phyloP scores from a whole-genome alignment of 805 yeast genomes.

The Kurtzmaniella cleridarum region DNA sequence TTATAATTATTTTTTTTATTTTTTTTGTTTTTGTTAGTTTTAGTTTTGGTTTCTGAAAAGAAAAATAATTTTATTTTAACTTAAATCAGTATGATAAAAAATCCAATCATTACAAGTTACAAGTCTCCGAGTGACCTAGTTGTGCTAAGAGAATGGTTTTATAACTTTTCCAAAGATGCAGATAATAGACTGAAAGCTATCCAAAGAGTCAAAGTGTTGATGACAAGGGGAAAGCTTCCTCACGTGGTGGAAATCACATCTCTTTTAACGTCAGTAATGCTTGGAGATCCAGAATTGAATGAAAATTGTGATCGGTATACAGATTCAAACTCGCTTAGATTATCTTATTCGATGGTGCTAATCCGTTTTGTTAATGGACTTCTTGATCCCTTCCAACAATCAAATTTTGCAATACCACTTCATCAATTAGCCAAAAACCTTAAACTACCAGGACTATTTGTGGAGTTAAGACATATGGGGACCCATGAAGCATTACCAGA shows the following conservation, averaged over 20 bases:
- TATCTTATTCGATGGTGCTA: conserved; percentile 67
- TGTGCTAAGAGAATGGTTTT: conserved; percentile 48
- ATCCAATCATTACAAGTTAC: conserved; percentile 14
- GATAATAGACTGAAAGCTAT: conserved; percentile 43
- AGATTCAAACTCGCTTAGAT: conserved; percentile 36
- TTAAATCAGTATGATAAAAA: background rate
- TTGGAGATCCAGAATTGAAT: conserved; percentile 30
- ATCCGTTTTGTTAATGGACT: conserved; percentile 88
- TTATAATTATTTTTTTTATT: too few relatives aligned
- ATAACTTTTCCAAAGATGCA: conserved; percentile 21
- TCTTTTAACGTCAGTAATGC: conserved; percentile 44
- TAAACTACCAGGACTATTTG: conserved; percentile 73
- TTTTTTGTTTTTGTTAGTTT: too few relatives aligned
- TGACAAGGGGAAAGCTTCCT: conserved; percentile 60
- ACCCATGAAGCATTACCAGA: conserved; percentile 86
- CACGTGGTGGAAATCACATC: conserved; percentile 70
- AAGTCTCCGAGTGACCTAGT: conserved; percentile 39
- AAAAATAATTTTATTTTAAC: too few relatives aligned
- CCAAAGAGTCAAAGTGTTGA: conserved; percentile 46
- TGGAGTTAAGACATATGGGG: conserved; percentile 83
- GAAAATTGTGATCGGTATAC: background rate
- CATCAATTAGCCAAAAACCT: conserved; percentile 65
- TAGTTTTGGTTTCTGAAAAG: too few relatives aligned
- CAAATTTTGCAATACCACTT: conserved; percentile 72
- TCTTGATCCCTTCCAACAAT: conserved; percentile 80